phyloP scores from a whole-genome alignment of 768 basidiomycete species.

The Hygrophoropsis aurantiaca region DNA sequence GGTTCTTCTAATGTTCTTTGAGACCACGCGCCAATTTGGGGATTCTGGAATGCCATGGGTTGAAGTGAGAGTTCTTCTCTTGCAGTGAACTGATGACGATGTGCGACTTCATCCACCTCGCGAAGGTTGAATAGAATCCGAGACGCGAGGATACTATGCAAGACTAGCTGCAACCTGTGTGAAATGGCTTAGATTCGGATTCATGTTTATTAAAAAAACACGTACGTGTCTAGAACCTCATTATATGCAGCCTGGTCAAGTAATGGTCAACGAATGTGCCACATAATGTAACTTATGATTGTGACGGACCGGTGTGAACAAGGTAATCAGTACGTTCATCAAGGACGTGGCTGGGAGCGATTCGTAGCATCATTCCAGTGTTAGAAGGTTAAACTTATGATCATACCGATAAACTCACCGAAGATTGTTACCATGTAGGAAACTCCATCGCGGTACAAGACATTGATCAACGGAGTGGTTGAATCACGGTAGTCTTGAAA shows the following conservation, averaged over 20 bases:
- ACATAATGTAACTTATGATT: no score
- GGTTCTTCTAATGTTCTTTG: no score
- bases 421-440: neutral
- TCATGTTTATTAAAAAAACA: no score
- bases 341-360: neutral
- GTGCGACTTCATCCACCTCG: neutral
- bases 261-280: no score
- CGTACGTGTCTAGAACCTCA: no score
- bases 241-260: no score
- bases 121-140: slow-evolving; percentile 1
- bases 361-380: no score
- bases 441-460: neutral
- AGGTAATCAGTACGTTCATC: neutral
- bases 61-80: no score
- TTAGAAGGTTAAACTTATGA: neutral
- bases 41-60: no score
- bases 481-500: neutral
- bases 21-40: no score
- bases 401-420: neutral
- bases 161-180: neutral
- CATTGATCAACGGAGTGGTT: neutral
- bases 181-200: no score
- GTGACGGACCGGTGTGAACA: neutral
- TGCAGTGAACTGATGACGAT: no score
- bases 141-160: neutral